Conservation (phyloP, 2,329 filamentous ascomycete genomes). For the Mycocentrospora acerina region DNA sequence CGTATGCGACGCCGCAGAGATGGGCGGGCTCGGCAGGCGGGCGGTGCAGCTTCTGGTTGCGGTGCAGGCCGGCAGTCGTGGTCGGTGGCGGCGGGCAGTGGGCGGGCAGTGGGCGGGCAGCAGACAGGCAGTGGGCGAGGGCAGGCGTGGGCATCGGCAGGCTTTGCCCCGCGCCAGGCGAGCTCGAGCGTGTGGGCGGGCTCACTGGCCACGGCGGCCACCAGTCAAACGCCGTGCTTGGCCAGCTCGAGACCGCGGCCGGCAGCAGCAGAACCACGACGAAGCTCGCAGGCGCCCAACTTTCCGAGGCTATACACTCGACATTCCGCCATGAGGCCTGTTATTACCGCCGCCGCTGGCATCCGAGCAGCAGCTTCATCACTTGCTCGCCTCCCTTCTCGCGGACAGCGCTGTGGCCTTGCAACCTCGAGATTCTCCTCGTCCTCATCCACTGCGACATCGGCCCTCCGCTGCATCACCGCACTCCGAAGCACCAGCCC, state of each 20-base stretch:
- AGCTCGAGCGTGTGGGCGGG: no score
- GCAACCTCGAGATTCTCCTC: conserved; percentile 26
- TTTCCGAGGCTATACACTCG: conserved; percentile 32
- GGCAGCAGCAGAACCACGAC: conserved; percentile 14
- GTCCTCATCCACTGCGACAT: conserved; percentile 23
- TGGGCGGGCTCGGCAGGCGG: no score
- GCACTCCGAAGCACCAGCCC: conserved; percentile 19
- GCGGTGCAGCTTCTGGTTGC: conserved; percentile 8
- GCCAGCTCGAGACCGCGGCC: conserved; percentile 28
- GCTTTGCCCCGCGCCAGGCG: conserved; percentile 37
- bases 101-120: no score
- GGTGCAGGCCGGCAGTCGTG: conserved; percentile 7
- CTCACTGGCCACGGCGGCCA: conserved; percentile 1
- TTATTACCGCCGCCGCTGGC: conserved; percentile 29
- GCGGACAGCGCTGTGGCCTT: conserved; percentile 28
- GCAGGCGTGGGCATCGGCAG: conserved; percentile 28
- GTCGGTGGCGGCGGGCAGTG: no score
- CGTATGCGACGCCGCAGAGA: no score
- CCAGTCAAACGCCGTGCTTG: conserved; percentile 9
- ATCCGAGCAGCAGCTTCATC: conserved; percentile 23
- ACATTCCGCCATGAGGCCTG: conserved; percentile 31
- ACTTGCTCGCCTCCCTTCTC: conserved; percentile 21
- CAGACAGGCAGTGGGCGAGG: no score
- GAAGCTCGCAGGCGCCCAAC: conserved; percentile 10
- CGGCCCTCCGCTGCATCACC: conserved; percentile 21